Evolutionary conservation across 768 basidiomycete species (phyloP).

Genomic region (Clavulina sp.): DNA sequence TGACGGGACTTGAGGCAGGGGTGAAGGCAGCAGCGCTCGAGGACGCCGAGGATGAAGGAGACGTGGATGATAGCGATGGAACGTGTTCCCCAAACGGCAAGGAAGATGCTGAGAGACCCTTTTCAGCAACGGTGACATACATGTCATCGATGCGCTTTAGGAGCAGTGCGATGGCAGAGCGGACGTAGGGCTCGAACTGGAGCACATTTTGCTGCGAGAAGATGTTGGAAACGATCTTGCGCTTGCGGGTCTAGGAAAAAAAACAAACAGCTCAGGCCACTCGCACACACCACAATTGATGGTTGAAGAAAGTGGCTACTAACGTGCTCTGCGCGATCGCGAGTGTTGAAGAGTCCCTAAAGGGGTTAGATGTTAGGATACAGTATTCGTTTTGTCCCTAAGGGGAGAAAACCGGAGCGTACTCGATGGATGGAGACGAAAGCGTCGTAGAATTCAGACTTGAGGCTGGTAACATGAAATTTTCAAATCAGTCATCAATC

Average conservation of each 20-base stretch:
- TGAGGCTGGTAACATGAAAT: conserved; percentile 32
- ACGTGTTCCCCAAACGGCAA: no score
- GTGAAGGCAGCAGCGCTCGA: no score
- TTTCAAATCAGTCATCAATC: no score
- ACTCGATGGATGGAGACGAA: conserved; percentile 53
- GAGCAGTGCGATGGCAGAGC: conserved; percentile 38
- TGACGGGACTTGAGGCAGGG: no score
- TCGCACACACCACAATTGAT: no score
- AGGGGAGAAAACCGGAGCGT: conserved; percentile 15
- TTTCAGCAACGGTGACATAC: conserved; percentile 33
- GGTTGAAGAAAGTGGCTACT: not conserved
- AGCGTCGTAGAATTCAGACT: conserved; percentile 58
- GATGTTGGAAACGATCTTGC: conserved; percentile 78
- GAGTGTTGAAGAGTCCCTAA: conserved; percentile 56
- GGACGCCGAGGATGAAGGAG: no score
- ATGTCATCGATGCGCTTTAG: conserved; percentile 63
- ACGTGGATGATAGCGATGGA: no score
- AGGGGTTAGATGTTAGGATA: not conserved
- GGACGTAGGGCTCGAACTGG: conserved; percentile 71
- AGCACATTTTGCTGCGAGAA: conserved; percentile 72
- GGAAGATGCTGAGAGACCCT: no score
- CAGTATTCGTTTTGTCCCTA: not conserved
- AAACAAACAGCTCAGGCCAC: not conserved
- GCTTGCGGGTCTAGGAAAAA: conserved; percentile 39
- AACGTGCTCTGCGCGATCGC: conserved; percentile 51